A percentile compares a stretch with the other conserved stretches of the same genome.
These are phyloP conservation scores for Sporothrix dimorphospora DNA, from an alignment of 2,329 filamentous ascomycete genomes.

Conservation along the genomic window DNA sequence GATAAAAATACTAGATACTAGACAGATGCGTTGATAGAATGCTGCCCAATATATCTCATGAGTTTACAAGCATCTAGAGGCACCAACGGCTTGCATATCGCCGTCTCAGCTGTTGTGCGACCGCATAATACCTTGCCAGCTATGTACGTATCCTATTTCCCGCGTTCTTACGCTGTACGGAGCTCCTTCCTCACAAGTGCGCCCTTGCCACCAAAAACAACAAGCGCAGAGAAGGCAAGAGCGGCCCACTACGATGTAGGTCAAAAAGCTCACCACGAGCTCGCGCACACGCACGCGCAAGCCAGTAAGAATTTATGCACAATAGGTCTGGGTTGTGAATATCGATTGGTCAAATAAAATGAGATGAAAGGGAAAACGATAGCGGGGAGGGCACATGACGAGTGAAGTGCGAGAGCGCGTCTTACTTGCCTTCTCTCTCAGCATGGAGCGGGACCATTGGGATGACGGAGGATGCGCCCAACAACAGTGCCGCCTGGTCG, in stretches of 20 bases:
- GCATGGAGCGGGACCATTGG: background rate
- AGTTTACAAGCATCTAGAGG: background rate
- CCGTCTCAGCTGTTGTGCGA: slow-evolving; percentile 4
- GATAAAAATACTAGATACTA: background rate
- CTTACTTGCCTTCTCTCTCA: background rate
- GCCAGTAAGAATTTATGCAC: background rate
- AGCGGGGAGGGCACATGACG: slow-evolving; percentile 3
- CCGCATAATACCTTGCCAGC: background rate
- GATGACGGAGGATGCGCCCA: background rate
- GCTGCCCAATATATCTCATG: background rate
- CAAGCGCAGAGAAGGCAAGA: background rate
- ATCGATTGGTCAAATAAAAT: background rate
- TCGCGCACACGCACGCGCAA: background rate
- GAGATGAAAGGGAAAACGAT: background rate
- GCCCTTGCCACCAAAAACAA: background rate
- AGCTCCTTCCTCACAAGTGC: background rate
- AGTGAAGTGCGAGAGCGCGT: background rate
- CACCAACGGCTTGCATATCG: background rate
- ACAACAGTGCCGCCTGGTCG: background rate
- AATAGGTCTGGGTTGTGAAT: background rate
- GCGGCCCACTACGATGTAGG: background rate
- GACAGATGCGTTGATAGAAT: background rate
- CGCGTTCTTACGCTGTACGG: no score
- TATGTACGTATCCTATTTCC: no score
- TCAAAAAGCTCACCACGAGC: background rate